Base-by-base conservation (phyloP, 2,329 filamentous ascomycete genomes). In the Dactylellina sp. region DNA sequence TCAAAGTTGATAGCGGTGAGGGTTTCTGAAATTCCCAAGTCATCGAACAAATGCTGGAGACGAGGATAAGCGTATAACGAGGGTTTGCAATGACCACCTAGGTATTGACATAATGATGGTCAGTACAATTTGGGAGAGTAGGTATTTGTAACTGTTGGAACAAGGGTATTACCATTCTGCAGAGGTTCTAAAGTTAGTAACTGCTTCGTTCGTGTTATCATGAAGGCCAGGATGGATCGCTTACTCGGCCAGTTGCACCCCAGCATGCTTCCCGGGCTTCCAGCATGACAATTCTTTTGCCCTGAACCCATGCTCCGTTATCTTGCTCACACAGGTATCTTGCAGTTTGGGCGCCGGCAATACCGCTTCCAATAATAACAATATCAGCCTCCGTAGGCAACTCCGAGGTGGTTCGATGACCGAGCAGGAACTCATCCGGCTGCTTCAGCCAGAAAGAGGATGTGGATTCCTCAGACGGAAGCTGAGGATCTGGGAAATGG, bases 241-340 rank as follows among this genome's bases (percentile, higher is more conserved):
- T 55, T 57, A 53, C 91, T 72, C 68, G 83, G n/a, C 91, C 91
- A 0, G 91, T 94, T n/a, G 91, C 91, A 16, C 91, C 91, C 86
- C 87, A 93, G 79, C 91, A 93, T 2, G 89, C 90, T 82, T 93
- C 91, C 77, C 91, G 84, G 12, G 91, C 91, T 81, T 94, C 91
- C 3, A 94, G 83, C 83, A 93, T 85, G 4, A 93, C 83, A 6
- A 72, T 72, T 56, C 60, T 64, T 28, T 53, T 44, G 93, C 85
- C n/a, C 81, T 83, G 70, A 84, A 82, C 3, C 84, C 82, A 40
- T 82, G 78, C 37, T 80, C 79, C 77, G 70, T 80, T 75, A 75
- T 82, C 65, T 82, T 84, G 78, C 82, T 85, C 80, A 72, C 79
- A 75, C 57, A 92, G 82, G 78, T 87, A 88, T 75, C 87, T 84